Percentiles rank a stretch among this genome's conserved stretches.
These are phyloP conservation scores for Aegle marmelos DNA, from an alignment of 345 rosid species.

Conservation along the genomic window DNA sequence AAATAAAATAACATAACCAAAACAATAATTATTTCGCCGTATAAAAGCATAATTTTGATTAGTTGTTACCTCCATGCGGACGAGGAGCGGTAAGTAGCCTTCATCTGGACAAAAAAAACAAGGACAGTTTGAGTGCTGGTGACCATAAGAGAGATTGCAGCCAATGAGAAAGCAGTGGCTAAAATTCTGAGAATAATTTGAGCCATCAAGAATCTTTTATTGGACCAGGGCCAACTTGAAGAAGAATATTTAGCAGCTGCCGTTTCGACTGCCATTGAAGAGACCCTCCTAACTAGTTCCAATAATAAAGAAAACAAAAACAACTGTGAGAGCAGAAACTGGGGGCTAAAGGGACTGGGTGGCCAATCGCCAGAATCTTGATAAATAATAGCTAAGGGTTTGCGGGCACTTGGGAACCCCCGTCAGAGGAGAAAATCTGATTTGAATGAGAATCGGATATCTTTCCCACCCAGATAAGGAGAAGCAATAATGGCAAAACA, in stretches of 20 bases:
- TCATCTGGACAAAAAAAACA: slow-evolving; percentile 23
- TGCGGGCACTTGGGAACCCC: neutral
- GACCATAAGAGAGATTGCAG: slow-evolving; percentile 36
- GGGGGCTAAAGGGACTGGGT: neutral
- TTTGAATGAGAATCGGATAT: neutral
- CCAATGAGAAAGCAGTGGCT: slow-evolving; percentile 38
- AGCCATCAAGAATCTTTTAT: slow-evolving; percentile 21
- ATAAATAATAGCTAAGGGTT: neutral
- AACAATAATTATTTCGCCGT: neutral
- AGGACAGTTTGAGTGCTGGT: slow-evolving; percentile 26
- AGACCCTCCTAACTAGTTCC: too few relatives aligned
- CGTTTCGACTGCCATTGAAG: neutral
- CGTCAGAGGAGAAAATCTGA: neutral
- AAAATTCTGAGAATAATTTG: slow-evolving; percentile 36
- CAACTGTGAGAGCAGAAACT: neutral
- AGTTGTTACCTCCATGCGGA: slow-evolving; percentile 41
- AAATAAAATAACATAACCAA: too few relatives aligned
- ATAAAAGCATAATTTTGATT: neutral
- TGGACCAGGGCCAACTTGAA: neutral
- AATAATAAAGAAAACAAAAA: neutral
- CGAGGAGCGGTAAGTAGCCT: slow-evolving; percentile 35
- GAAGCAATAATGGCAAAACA: neutral
- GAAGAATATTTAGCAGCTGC: slow-evolving; percentile 10
- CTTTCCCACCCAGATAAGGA: neutral
- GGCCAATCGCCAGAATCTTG: neutral